Evolutionary conservation across 441 rosid genomes (phyloP), one percentile per base, ranked within the genome.

Genomic region (Populus hybrid): DNA sequence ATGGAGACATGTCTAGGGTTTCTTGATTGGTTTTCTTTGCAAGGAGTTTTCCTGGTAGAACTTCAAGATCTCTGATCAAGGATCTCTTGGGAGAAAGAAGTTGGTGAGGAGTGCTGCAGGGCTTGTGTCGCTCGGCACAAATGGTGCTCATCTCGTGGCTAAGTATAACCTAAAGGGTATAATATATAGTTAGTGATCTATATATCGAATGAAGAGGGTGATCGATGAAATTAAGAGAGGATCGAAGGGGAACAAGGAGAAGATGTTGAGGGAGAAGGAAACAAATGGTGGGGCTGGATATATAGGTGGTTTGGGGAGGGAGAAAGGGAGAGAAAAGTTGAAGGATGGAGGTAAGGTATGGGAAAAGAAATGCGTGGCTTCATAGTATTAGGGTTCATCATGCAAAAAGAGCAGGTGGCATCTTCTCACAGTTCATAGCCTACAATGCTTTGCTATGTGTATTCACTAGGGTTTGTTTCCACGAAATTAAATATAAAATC

Each of bases 341-440:
- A 67, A 59, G 23, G 57, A 24, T 72, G 57, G 81, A 57, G 11
- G 81, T 53, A 69, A 38, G 34, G 67, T 64, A 78, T 75, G 79
- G 76, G 67, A 74, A 72, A 67, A 40, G 57, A 50, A 50, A 46
- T 80, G 83, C 90, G 97, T 90, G 94, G 95, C 92, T 16, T 46
- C 65, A 80, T 50, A 65, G 87, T 38, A 89, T 86, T 83, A 73
- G 90, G 85, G 87, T 79, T 71, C 74, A 74, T 75, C 96, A 91
- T 88, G 96, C 92, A 91, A 81, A 35, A 72, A 46, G 88, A 30
- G 50, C 72, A 90, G 84, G 88, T 89, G 95, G 86, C 94, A 73
- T 36, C 72, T 38, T 78, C 70, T 83, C 81, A n/a, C 63, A 24
- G 18, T 20, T 73, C 88, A 36, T 40, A 64, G 77, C 84, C 72